phyloP scores from a whole-genome alignment of 441 rosid species.

The Metrosideros polymorpha region DNA sequence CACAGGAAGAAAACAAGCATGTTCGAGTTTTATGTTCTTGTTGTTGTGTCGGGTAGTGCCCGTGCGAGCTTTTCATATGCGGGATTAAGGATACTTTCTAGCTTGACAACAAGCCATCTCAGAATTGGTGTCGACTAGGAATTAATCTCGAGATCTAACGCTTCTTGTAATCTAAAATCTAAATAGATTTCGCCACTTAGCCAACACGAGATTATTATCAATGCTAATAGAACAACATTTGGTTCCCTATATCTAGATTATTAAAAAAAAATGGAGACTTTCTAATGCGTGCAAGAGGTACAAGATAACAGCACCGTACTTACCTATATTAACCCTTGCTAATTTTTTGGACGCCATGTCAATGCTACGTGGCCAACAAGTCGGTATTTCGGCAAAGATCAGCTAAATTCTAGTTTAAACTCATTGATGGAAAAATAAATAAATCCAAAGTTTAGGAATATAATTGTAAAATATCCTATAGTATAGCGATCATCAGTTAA shows the following conservation, averaged over 20 bases:
- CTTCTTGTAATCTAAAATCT: neutral
- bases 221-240: neutral
- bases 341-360: neutral
- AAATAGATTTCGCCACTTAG: neutral
- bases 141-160: neutral
- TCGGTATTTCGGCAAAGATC: neutral
- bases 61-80: neutral
- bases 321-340: neutral
- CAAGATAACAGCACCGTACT: neutral
- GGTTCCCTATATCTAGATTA: neutral
- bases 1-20: no score
- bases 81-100: neutral
- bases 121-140: neutral
- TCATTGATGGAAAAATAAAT: no score
- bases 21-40: no score
- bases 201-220: neutral
- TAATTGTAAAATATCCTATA: neutral
- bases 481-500: neutral
- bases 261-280: neutral
- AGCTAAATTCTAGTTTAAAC: neutral
- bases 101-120: neutral
- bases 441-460: neutral
- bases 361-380: neutral
- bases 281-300: neutral
- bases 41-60: no score